A percentile compares a stretch with the other conserved stretches of the same genome.
Conservation (phyloP, 345 rosid species). For the Physaria fendleri region DNA sequence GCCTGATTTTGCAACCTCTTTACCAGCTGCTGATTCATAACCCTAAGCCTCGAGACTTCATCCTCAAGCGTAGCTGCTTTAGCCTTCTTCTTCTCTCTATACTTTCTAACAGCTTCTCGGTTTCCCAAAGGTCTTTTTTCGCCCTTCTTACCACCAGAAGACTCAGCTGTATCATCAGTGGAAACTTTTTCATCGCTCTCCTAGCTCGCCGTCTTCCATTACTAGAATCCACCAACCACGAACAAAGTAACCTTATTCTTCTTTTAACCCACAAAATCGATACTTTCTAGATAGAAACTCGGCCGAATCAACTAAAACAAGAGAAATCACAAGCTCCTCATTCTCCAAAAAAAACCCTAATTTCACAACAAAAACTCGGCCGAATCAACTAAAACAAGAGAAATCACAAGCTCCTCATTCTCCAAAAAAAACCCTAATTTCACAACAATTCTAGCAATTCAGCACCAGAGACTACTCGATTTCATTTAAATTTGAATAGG, state of each 20-base stretch:
- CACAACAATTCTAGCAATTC: constrained; percentile 3
- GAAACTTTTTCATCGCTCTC: constrained; percentile 55
- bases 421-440: constrained; percentile 1
- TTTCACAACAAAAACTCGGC: neutral
- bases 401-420: neutral
- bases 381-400: neutral
- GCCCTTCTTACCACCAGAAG: constrained; percentile 43
- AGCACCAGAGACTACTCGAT: too few species aligned
- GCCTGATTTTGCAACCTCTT: constrained; percentile 90
- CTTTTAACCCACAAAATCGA: neutral
- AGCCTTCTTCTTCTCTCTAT: constrained; percentile 96
- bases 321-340: neutral
- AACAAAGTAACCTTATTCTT: neutral
- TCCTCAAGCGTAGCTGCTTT: constrained; percentile 91
- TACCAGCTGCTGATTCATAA: constrained; percentile 74
- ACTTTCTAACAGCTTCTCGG: constrained; percentile 88
- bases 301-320: neutral
- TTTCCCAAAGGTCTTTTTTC: constrained; percentile 82
- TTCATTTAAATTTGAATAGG: too few species aligned
- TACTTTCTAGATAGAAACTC: neutral
- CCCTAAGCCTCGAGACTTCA: constrained; percentile 62
- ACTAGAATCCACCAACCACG: neutral
- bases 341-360: constrained; percentile 5
- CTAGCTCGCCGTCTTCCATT: constrained; percentile 94
- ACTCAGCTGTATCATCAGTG: constrained; percentile 76